These are phyloP conservation scores for Alternaria brassicicola DNA, from an alignment of 2,329 filamentous ascomycete genomes.

Conservation along the genomic window DNA sequence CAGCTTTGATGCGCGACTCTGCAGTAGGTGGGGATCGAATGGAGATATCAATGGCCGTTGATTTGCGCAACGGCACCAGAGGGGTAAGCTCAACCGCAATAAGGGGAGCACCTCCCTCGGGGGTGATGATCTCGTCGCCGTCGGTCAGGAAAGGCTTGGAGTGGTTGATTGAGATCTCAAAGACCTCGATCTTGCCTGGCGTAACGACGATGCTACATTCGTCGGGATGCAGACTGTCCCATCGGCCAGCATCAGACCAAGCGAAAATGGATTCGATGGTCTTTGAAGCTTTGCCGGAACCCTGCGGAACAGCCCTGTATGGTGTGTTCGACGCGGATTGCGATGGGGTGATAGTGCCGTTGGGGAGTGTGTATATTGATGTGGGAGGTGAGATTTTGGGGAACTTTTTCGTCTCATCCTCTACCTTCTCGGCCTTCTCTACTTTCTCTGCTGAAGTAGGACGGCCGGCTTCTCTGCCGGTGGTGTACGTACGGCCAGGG, in stretches of 20 bases:
- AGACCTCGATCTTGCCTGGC: constrained; percentile 69
- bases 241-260: constrained; percentile 65
- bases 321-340: constrained; percentile 81
- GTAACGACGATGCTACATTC: constrained; percentile 69
- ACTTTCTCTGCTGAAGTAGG: constrained; percentile 14
- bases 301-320: constrained; percentile 61
- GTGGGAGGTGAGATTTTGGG: constrained; percentile 51
- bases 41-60: constrained; percentile 91
- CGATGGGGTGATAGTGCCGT: constrained; percentile 72
- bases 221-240: constrained; percentile 65
- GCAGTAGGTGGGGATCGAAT: constrained; percentile 83
- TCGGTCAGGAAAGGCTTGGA: constrained; percentile 50
- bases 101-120: constrained; percentile 56
- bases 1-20: constrained; percentile 71
- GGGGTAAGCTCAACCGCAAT: constrained; percentile 86
- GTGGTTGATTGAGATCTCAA: constrained; percentile 59
- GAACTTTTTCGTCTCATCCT: constrained; percentile 47
- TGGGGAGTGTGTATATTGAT: constrained; percentile 48
- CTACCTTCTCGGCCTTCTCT: constrained; percentile 8
- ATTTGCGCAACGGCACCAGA: constrained; percentile 85
- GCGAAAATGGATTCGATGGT: constrained; percentile 66
- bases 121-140: constrained; percentile 47
- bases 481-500: constrained; percentile 16
- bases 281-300: constrained; percentile 59
- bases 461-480: constrained; percentile 18